Percentiles rank a stretch among this genome's conserved stretches.
These are phyloP conservation scores for Seiridium unicorne DNA, from an alignment of 2,329 filamentous ascomycete species.

Conservation along the genomic window DNA sequence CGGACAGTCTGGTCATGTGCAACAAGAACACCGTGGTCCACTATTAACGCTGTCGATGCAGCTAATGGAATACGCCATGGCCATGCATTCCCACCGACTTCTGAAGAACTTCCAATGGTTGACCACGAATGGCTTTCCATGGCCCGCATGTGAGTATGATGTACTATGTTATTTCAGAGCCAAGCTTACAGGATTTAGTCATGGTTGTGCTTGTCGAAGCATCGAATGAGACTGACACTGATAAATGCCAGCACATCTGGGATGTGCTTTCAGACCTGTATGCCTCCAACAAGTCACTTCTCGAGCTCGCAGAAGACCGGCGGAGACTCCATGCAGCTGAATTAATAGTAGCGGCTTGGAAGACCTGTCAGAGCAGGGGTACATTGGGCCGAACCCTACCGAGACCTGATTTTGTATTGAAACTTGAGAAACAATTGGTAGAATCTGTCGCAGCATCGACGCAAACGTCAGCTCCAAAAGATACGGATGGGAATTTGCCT, in stretches of 20 bases:
- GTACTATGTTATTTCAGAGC: background rate
- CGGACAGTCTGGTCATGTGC: background rate
- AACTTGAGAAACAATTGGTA: background rate
- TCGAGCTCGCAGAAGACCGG: background rate
- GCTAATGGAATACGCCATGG: background rate
- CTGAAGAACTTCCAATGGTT: background rate
- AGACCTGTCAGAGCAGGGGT: background rate
- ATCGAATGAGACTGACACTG: background rate
- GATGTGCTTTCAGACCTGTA: background rate
- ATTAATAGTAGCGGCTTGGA: conserved; percentile 1
- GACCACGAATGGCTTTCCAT: background rate
- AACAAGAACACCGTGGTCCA: background rate
- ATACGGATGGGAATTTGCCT: background rate
- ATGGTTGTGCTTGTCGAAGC: background rate
- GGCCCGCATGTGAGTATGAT: background rate
- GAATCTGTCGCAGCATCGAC: background rate
- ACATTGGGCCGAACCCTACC: background rate
- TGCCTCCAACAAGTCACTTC: background rate
- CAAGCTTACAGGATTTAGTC: background rate
- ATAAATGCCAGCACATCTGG: background rate
- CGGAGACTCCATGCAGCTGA: background rate
- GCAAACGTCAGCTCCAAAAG: background rate
- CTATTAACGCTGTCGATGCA: background rate
- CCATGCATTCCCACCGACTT: background rate
- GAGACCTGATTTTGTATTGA: background rate